A percentile compares a stretch with the other conserved stretches of the same genome.
These are phyloP conservation scores for Acacia acuminata DNA, from an alignment of 306 rosid genomes.

Conservation along the genomic window DNA sequence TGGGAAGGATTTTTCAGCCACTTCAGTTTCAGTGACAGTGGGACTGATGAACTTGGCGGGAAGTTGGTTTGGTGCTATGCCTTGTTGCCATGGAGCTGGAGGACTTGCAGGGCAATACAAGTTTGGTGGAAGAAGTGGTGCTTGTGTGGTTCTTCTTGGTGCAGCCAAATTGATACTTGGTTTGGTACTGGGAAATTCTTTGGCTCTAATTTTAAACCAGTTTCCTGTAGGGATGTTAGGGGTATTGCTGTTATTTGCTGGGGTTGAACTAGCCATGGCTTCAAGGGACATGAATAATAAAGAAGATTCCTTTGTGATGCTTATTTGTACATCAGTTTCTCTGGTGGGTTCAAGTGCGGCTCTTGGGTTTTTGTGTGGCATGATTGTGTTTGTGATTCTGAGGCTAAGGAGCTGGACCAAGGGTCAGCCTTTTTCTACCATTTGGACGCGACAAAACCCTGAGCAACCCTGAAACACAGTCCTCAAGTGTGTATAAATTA, in stretches of 20 bases:
- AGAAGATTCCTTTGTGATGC: not conserved
- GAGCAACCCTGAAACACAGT: not conserved
- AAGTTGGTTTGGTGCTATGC: constrained; percentile 2
- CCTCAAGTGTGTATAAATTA: not conserved
- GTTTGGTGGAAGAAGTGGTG: not conserved
- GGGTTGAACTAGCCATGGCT: not conserved
- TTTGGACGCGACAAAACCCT: not conserved
- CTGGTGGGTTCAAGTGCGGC: not conserved
- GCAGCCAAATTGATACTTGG: not conserved
- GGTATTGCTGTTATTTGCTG: not conserved
- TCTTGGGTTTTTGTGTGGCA: not conserved
- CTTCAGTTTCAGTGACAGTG: not conserved
- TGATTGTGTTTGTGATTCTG: not conserved
- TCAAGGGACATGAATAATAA: not conserved
- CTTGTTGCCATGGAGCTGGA: not conserved
- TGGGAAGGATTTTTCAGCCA: not conserved
- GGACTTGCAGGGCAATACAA: not conserved
- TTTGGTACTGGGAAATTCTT: not conserved
- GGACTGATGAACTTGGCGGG: not conserved
- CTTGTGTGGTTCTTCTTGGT: not conserved
- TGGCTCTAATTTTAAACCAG: not conserved
- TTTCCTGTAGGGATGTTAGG: not conserved
- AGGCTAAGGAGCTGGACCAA: not conserved
- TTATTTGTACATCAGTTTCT: not conserved
- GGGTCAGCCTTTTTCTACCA: not conserved